Evolutionary conservation across 139 green algal genomes (phyloP).

Genomic region (Yamagishiella unicocca): DNA sequence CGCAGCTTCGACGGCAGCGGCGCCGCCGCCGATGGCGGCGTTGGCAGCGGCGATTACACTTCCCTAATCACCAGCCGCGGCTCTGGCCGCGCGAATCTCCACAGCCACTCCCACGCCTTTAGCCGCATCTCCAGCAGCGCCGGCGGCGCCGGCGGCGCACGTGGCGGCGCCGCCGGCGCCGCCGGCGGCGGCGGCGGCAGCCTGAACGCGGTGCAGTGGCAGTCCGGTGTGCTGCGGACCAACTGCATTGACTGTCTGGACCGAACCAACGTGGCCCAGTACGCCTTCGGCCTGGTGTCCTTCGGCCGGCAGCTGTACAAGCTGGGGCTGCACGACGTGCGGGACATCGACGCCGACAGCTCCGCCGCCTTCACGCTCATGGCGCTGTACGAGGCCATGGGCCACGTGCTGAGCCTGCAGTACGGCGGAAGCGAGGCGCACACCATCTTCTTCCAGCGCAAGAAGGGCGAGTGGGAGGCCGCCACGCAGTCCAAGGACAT

Average conservation of each 20-base stretch:
- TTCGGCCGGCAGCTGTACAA: conserved; percentile 87
- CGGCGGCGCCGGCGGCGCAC: not conserved
- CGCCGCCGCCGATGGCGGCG: not conserved
- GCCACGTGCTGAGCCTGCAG: conserved; percentile 88
- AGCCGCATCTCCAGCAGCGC: not conserved
- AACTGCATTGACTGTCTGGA: conserved; percentile 99
- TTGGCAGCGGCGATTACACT: not conserved
- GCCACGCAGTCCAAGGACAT: conserved; percentile 68
- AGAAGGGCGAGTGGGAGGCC: conserved; percentile 86
- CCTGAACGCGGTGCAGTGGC: conserved; percentile 23
- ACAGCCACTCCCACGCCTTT: not conserved
- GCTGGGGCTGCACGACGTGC: conserved; percentile 55
- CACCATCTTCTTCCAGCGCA: conserved; percentile 86
- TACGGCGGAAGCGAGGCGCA: conserved; percentile 96
- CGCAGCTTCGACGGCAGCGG: not conserved
- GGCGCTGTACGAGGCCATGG: conserved; percentile 93
- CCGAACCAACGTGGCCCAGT: conserved; percentile 97
- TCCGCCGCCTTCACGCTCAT: conserved; percentile 82
- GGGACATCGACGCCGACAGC: conserved; percentile 66
- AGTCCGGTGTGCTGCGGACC: conserved; percentile 78
- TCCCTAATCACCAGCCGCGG: not conserved
- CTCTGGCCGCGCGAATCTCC: not conserved
- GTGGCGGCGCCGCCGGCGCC: not conserved
- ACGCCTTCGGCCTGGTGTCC: conserved; percentile 79
- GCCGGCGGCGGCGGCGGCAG: not conserved